These are phyloP conservation scores for Ophiostoma quercus DNA, from an alignment of 2,329 filamentous ascomycete species.

Conservation along the genomic window DNA sequence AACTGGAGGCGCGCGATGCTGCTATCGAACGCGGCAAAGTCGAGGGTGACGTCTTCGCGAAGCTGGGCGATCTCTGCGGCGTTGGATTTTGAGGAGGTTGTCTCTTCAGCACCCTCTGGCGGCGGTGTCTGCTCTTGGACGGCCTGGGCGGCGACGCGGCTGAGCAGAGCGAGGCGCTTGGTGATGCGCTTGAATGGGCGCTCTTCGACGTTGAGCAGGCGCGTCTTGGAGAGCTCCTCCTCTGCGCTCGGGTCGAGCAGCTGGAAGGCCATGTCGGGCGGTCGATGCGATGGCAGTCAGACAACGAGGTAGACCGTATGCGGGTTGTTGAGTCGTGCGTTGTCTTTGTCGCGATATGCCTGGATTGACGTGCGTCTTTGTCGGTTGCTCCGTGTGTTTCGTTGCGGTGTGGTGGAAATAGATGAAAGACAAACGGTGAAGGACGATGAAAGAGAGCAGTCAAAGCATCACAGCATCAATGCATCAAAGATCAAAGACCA, in stretches of 20 bases:
- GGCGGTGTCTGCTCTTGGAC: slow-evolving; percentile 61
- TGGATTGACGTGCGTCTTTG: not conserved
- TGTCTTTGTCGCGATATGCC: not conserved
- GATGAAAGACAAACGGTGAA: not conserved
- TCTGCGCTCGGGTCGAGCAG: slow-evolving; percentile 71
- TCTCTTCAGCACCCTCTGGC: slow-evolving; percentile 44
- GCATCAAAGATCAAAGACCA: not conserved
- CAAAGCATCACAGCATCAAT: not conserved
- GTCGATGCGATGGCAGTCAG: not conserved
- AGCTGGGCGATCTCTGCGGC: slow-evolving; percentile 56
- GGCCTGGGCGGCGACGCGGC: slow-evolving; percentile 53
- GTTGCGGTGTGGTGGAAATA: not conserved
- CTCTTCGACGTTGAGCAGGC: slow-evolving; percentile 85
- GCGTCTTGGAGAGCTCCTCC: slow-evolving; percentile 79
- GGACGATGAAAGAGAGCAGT: not conserved
- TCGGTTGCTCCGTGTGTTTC: not conserved
- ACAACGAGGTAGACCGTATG: not conserved
- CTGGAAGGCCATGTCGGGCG: slow-evolving; percentile 43
- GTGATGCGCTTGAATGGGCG: slow-evolving; percentile 86
- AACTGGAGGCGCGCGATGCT: slow-evolving; percentile 85
- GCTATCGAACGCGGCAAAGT: slow-evolving; percentile 83
- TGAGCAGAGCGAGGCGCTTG: slow-evolving; percentile 67
- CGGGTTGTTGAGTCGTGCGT: not conserved
- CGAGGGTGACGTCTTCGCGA: slow-evolving; percentile 76
- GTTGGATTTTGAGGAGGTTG: slow-evolving; percentile 22